Base-by-base conservation (phyloP, 2,329 filamentous ascomycete species). In the Aureobasidium lini region DNA sequence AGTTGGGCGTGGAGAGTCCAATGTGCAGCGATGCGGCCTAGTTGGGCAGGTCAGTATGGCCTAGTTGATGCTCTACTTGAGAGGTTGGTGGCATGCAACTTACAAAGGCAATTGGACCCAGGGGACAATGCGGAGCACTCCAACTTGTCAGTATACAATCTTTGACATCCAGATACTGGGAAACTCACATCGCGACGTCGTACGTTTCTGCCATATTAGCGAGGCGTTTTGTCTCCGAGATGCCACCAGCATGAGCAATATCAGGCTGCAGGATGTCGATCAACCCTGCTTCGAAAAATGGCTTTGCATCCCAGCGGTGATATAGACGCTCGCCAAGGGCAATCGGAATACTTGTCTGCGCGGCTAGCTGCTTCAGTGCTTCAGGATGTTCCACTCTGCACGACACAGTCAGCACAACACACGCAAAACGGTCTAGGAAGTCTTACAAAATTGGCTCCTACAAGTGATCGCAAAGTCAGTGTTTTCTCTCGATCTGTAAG, bases 251-350 rank as follows among this genome's bases (percentile, higher is more conserved):
- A 63, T 91, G 88, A 11, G 79, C 80, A 57, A 90, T 84, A 66
- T 91, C 88, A 0, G 87, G 86, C 68, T 90, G 88, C 4, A 90
- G 72, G 18, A 90, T 82, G 61, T 90, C 88, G 1, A 90, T 82
- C 37, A 83, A 84, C 0, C 77, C 80, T 4, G 84, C 78, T 67
- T 90, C 85, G 2, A 91, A 76, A 67, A 89, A 90, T 0, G 83
- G 84, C 57, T 87, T 85, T 1, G 89, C 79, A 63, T 90, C 87
- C 87, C 87, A 90, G 2, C 87, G 80, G 47, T 79, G 86, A 67
- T 89, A 85, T 1, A 90, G 76, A 0, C 88, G 79, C 65, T 91
- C 88, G 2, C 87, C 88, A 0, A 90, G 79, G 0, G 87, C 88
- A 56, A 90, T 88, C 0, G 87, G 87, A 4, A 79, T 79, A 0